These are phyloP conservation scores for Boletales sp. DNA, from an alignment of 768 basidiomycete genomes.

Conservation along the genomic window DNA sequence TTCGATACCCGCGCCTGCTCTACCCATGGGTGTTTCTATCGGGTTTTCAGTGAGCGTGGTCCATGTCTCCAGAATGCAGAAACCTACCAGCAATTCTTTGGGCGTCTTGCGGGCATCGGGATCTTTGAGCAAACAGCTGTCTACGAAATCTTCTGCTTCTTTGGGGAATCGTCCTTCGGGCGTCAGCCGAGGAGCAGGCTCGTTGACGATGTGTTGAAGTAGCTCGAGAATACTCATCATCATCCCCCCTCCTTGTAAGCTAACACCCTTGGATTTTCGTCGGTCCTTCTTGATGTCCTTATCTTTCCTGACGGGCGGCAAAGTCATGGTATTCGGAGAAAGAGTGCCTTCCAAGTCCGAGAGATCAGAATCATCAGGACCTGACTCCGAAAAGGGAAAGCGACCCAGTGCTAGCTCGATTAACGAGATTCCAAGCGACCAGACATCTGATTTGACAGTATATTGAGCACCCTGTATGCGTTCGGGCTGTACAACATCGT, in stretches of 20 bases:
- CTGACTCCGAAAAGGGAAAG: slow-evolving; percentile 91
- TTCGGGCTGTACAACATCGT: slow-evolving; percentile 67
- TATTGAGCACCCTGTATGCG: slow-evolving; percentile 99
- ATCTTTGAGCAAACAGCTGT: slow-evolving; percentile 89
- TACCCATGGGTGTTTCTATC: slow-evolving; percentile 74
- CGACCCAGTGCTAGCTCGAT: slow-evolving; percentile 96
- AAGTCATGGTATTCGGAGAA: slow-evolving; percentile 58
- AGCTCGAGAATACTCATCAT: slow-evolving; percentile 98
- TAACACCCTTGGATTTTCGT: slow-evolving; percentile 88
- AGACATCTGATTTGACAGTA: slow-evolving; percentile 98
- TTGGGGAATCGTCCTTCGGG: slow-evolving; percentile 69
- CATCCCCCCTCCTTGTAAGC: slow-evolving; percentile 90
- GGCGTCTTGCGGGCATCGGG: slow-evolving; percentile 80
- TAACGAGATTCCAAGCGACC: slow-evolving; percentile 96
- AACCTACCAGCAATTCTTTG: slow-evolving; percentile 72
- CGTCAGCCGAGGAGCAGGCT: slow-evolving; percentile 87
- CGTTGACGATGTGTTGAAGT: slow-evolving; percentile 97
- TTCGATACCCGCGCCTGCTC: slow-evolving; percentile 53
- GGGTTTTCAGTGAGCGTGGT: slow-evolving; percentile 7
- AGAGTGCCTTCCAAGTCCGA: slow-evolving; percentile 81
- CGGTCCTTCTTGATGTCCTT: slow-evolving; percentile 69
- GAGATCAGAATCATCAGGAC: slow-evolving; percentile 69
- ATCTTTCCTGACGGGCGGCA: slow-evolving; percentile 34
- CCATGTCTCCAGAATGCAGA: background rate
- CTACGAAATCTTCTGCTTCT: slow-evolving; percentile 81